phyloP scores from a whole-genome alignment of 2,329 filamentous ascomycete genomes.

The Aureobasidium uvarum region DNA sequence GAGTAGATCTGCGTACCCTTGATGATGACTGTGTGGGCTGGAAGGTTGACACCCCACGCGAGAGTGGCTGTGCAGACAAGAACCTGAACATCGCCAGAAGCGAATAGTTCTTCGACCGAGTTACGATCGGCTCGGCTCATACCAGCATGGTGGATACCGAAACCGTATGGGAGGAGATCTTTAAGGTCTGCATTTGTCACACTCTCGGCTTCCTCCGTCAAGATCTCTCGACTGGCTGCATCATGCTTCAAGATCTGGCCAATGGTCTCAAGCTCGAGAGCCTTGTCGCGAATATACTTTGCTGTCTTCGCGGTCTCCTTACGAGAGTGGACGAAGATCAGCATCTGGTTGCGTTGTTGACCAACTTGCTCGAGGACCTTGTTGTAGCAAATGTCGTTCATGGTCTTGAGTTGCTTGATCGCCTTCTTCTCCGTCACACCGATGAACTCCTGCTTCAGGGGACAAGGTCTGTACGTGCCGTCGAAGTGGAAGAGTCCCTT shows the following conservation, averaged over 20 bases:
- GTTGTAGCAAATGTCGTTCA: slow-evolving; percentile 98
- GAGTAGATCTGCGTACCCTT: slow-evolving; percentile 98
- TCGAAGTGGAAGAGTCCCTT: slow-evolving; percentile 97
- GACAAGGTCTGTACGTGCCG: slow-evolving; percentile 88
- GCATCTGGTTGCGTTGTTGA: slow-evolving; percentile 90
- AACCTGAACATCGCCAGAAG: slow-evolving; percentile 87
- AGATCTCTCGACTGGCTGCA: slow-evolving; percentile 82
- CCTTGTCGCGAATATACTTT: slow-evolving; percentile 93
- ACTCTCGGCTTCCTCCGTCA: slow-evolving; percentile 78
- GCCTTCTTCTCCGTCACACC: slow-evolving; percentile 97
- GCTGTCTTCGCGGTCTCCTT: slow-evolving; percentile 99
- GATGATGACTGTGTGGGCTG: slow-evolving; percentile 97
- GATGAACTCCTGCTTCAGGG: slow-evolving; percentile 93
- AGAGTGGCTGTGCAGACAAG: slow-evolving; percentile 97
- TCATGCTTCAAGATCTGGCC: slow-evolving; percentile 92
- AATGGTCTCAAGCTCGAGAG: slow-evolving; percentile 94
- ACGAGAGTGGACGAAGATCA: slow-evolving; percentile 97
- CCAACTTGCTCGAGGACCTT: slow-evolving; percentile 97
- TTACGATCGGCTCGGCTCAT: slow-evolving; percentile 95
- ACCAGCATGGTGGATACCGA: slow-evolving; percentile 97
- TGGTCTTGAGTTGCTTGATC: slow-evolving; percentile 97
- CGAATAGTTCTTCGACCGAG: slow-evolving; percentile 91
- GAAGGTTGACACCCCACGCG: slow-evolving; percentile 98
- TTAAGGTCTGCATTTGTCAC: slow-evolving; percentile 87
- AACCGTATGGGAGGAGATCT: slow-evolving; percentile 90